Base-by-base conservation (phyloP, 2,329 filamentous ascomycete genomes). In the Colletotrichum lupini region DNA sequence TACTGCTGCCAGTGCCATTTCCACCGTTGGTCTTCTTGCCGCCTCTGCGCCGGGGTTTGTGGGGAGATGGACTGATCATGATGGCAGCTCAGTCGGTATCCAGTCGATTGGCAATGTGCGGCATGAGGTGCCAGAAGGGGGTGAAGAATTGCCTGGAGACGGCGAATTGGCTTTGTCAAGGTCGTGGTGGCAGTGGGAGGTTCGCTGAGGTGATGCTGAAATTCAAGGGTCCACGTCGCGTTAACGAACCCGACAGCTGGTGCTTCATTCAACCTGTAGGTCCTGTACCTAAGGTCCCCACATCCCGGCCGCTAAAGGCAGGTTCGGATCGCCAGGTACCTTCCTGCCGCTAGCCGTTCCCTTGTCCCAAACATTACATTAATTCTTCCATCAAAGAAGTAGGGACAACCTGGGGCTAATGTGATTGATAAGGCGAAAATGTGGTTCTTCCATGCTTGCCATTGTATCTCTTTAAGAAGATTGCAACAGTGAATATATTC, bases 1-100 rank as follows among this genome's bases (percentile, higher is more conserved):
- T 28, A 28, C 46, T 71, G 61, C 56, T 61, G 60, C 55, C 56
- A 26, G 42, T 61, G 16, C 60, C 67, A 42, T 58, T 65, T 37
- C 67, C 71, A n/a, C 46, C 62, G 42, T 57, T 53, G 35, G 66
- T 82, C 79, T 88, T 82, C 80, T 88, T 90, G 81, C 88, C 91
- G 73, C 80, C 78, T 83, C 87, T 90, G 80, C 89, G 89, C 82
- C 90, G 84, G 61, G 90, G 86, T 79, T 91, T 92, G 78, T 90
- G 90, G 64, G 89, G 85, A 73, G 88, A 86, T 75, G 88, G 84
- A 76, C 83, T 84, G 77, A 85, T 85, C 87, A 90, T 90, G 79
- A 75, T 85, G 79, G 82, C 80, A 66, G 56, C 71, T 73, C 60
- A 61, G 35, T 71, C 80, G 75, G 35, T 57, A 7, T 57, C 56